Conservation (phyloP, 2,329 filamentous ascomycete species). For the Pyrenophora teres region DNA sequence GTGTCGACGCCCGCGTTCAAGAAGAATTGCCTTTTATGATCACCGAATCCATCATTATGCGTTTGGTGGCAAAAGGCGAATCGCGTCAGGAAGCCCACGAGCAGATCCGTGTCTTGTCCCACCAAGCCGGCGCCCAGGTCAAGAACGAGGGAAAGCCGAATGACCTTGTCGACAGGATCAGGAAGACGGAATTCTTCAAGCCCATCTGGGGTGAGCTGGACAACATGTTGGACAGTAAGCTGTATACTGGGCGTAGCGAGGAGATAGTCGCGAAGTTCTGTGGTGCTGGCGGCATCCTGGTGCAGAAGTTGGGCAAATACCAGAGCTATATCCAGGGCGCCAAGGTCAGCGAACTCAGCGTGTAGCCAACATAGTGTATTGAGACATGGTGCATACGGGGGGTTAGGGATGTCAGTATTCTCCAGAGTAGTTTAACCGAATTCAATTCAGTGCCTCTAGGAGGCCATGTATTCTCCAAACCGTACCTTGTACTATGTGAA, state of each 20-base stretch:
- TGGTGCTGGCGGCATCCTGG: constrained; percentile 21
- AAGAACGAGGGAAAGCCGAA: constrained; percentile 76
- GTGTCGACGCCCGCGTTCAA: constrained; percentile 66
- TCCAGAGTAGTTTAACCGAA: too few relatives aligned
- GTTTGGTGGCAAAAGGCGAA: constrained; percentile 69
- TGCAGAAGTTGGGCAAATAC: constrained; percentile 56
- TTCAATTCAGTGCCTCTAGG: too few relatives aligned
- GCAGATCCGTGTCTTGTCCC: constrained; percentile 78
- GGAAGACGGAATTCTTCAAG: constrained; percentile 72
- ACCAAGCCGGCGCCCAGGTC: constrained; percentile 73
- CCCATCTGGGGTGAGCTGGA: constrained; percentile 72
- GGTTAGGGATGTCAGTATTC: too few relatives aligned
- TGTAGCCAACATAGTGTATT: constrained; percentile 18
- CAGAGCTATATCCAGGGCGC: constrained; percentile 50
- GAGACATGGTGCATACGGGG: too few relatives aligned
- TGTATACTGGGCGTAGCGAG: constrained; percentile 61
- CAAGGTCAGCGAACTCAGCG: constrained; percentile 40
- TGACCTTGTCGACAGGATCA: constrained; percentile 80
- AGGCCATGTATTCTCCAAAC: too few relatives aligned
- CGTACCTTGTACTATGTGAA: too few relatives aligned
- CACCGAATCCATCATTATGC: constrained; percentile 65
- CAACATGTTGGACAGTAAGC: constrained; percentile 65
- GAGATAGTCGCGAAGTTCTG: constrained; percentile 34
- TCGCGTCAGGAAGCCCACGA: constrained; percentile 85
- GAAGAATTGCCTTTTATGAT: constrained; percentile 88